A percentile compares a stretch with the other conserved stretches of the same genome.
These are phyloP conservation scores for Backusella morwellensis DNA, from an alignment of 192 early-diverging fungal genomes.

Conservation along the genomic window DNA sequence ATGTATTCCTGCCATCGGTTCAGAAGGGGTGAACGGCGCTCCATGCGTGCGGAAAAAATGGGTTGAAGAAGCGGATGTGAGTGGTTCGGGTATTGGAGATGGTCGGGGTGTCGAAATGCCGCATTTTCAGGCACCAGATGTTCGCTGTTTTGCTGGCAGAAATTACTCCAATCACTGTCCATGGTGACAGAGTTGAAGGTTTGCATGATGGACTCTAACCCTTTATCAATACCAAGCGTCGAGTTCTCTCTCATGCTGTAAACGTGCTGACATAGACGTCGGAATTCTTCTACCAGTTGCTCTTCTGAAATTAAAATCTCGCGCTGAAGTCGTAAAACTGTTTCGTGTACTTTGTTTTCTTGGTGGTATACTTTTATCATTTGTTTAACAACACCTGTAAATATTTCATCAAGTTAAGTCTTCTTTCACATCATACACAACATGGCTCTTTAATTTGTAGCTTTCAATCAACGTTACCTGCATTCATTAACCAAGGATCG, in stretches of 20 bases:
- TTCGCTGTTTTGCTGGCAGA: constrained; percentile 14
- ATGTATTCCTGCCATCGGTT: constrained; percentile 29
- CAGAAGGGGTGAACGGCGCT: constrained; percentile 16
- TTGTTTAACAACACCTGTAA: constrained; percentile 21
- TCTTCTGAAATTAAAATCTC: constrained; percentile 15
- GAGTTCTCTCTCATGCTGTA: constrained; percentile 4
- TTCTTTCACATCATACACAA: background rate
- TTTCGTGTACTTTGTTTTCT: constrained; percentile 32
- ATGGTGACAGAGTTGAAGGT: constrained; percentile 2
- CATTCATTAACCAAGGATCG: constrained; percentile 32
- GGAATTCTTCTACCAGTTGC: constrained; percentile 23
- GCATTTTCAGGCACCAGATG: constrained; percentile 23
- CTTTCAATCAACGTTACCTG: constrained; percentile 17
- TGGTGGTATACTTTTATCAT: constrained; percentile 26
- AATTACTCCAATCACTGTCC: constrained; percentile 25
- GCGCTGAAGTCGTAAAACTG: constrained; percentile 22
- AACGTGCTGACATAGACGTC: constrained; percentile 14
- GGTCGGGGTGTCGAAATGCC: constrained; percentile 19
- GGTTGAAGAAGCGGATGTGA: constrained; percentile 23
- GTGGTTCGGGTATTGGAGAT: constrained; percentile 19
- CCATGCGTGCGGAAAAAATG: constrained; percentile 27
- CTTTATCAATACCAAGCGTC: constrained; percentile 10
- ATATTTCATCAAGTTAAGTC: background rate
- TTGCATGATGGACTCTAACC: constrained; percentile 12
- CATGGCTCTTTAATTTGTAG: background rate